These are phyloP conservation scores for Serendipita sp. DNA, from an alignment of 768 basidiomycete genomes.

Conservation along the genomic window DNA sequence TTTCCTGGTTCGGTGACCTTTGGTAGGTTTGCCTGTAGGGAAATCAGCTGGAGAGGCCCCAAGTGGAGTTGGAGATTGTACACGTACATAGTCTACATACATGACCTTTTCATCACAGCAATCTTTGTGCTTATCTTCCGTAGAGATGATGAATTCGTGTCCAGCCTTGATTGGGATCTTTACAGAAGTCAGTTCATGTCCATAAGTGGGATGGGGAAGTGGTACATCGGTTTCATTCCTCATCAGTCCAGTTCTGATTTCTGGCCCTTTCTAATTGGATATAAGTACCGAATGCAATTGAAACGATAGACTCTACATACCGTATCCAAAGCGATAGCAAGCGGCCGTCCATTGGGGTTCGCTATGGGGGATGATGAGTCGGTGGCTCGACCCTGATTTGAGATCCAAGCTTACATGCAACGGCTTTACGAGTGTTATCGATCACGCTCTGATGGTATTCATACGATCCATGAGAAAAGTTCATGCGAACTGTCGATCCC, in stretches of 20 bases:
- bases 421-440: slow-evolving; percentile 85
- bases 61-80: background rate
- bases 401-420: slow-evolving; percentile 39
- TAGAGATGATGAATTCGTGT: slow-evolving; percentile 84
- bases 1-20: slow-evolving; percentile 97
- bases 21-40: slow-evolving; percentile 60
- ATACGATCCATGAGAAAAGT: slow-evolving; percentile 98
- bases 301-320: slow-evolving; percentile 28
- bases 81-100: slow-evolving; percentile 84
- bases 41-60: background rate
- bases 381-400: slow-evolving; percentile 1
- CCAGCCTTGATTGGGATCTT: slow-evolving; percentile 76
- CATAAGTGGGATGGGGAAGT: slow-evolving; percentile 11
- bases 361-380: slow-evolving; percentile 22
- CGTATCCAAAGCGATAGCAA: slow-evolving; percentile 96
- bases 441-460: slow-evolving; percentile 98
- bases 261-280: slow-evolving; percentile 77
- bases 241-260: slow-evolving; percentile 95
- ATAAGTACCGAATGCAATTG: slow-evolving; percentile 4
- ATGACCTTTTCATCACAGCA: slow-evolving; percentile 67
- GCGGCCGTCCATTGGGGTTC: slow-evolving; percentile 65
- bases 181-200: slow-evolving; percentile 5
- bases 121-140: slow-evolving; percentile 66
- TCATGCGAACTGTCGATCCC: slow-evolving; percentile 76
- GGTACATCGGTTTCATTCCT: slow-evolving; percentile 71